Percentiles rank a stretch among this genome's conserved stretches.
Evolutionary conservation across 441 rosid genomes (phyloP).

Genomic region (Pelargonium myrrhifolium): DNA sequence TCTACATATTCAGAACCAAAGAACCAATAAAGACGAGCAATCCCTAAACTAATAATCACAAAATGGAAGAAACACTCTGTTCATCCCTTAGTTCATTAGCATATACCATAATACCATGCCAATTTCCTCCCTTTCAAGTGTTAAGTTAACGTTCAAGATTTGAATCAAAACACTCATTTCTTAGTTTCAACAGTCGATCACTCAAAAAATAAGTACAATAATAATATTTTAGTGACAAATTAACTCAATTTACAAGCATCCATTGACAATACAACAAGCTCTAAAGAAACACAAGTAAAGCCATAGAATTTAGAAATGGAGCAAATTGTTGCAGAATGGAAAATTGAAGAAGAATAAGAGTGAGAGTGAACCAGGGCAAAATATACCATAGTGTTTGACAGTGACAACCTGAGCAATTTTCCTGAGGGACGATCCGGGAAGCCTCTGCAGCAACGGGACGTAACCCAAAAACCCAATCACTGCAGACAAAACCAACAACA

Average conservation of each 20-base stretch:
- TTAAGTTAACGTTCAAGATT: too few relatives aligned
- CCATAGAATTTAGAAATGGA: not conserved
- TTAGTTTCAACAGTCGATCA: too few relatives aligned
- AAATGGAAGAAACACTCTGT: not conserved
- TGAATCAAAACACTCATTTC: too few relatives aligned
- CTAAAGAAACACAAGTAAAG: too few relatives aligned
- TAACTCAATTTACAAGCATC: not conserved
- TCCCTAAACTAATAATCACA: not conserved
- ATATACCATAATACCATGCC: not conserved
- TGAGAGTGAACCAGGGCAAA: slow-evolving; percentile 3
- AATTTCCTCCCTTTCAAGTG: too few relatives aligned
- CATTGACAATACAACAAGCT: not conserved
- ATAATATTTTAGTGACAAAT: not conserved
- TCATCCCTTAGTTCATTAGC: not conserved
- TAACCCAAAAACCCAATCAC: slow-evolving; percentile 73
- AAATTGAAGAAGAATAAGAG: not conserved
- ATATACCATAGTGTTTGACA: slow-evolving; percentile 46
- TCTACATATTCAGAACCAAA: slow-evolving; percentile 28
- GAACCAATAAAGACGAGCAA: not conserved
- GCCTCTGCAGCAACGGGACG: slow-evolving; percentile 72
- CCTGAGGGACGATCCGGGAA: slow-evolving; percentile 65
- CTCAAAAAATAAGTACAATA: too few relatives aligned
- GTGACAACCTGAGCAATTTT: slow-evolving; percentile 49
- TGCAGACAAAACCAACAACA: slow-evolving; percentile 23
- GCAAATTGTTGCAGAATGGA: not conserved